Evolutionary conservation across 2,329 filamentous ascomycete genomes (phyloP).

Genomic region (Xylaria hypoxylon): DNA sequence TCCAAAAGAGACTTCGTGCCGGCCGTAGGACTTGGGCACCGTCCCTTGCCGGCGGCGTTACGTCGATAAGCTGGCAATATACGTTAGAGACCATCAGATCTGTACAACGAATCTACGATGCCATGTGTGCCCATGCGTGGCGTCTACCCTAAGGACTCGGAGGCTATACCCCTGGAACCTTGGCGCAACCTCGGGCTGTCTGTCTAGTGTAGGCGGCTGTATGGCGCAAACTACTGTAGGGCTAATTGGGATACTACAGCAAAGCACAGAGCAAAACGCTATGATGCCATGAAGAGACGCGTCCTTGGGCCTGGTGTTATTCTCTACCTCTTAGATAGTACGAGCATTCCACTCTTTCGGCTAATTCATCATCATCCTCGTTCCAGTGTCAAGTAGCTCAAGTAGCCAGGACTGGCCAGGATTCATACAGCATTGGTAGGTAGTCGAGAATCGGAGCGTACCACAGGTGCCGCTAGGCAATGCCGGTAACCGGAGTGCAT

Average conservation of each 20-base stretch:
- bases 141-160: slow-evolving; percentile 40
- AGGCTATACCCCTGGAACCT: slow-evolving; percentile 35
- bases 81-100: slow-evolving; percentile 34
- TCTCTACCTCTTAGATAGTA: too few relatives aligned
- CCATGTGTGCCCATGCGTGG: slow-evolving; percentile 39
- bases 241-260: slow-evolving; percentile 40
- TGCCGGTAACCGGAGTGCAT: slow-evolving; percentile 36
- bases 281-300: neutral
- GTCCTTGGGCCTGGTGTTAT: neutral
- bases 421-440: slow-evolving; percentile 1
- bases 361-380: neutral
- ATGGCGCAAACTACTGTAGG: slow-evolving; percentile 44
- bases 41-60: slow-evolving; percentile 13
- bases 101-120: slow-evolving; percentile 36
- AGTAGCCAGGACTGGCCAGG: too few relatives aligned
- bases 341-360: neutral
- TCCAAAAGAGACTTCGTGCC: slow-evolving; percentile 2
- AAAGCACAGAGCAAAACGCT: slow-evolving; percentile 29
- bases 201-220: slow-evolving; percentile 35
- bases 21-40: slow-evolving; percentile 17
- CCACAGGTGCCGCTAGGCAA: slow-evolving; percentile 26
- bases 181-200: slow-evolving; percentile 41
- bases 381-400: neutral
- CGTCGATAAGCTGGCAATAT: slow-evolving; percentile 20
- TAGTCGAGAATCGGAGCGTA: slow-evolving; percentile 13